Evolutionary conservation across 306 rosid species (phyloP), one percentile per base, ranked within the genome.

Genomic region (Fagus sylvatica): DNA sequence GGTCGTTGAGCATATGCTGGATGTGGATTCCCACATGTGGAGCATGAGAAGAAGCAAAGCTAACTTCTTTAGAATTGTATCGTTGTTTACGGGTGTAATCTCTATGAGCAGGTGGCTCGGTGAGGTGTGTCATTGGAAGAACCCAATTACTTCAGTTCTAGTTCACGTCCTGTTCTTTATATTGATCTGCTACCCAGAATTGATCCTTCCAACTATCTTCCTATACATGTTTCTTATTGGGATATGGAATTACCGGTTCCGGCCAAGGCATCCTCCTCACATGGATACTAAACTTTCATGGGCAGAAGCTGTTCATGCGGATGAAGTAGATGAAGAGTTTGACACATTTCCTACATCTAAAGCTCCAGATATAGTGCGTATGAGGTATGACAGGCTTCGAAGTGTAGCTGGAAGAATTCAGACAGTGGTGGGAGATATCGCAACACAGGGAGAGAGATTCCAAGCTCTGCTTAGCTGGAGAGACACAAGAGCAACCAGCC

Each of bases 21-120:
- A 93, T 73, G 98, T 93, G 2, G 98, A 91, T 55, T 93, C 98
- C 54, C 98, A 93, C 53, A 86, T 93, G 84, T 93, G 98, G 98
- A 90, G 98, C 78, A 79, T 90, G 82, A 88, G 98, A 81, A 88
- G 93, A 77, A 90, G 94, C 87, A 90, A 90, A 73, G 96, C 94
- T 10, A 93, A 93, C 76, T 93, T 93, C 80, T 93, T 89, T 48
- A 59, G 96, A 69, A 89, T 93, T 0, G 90, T 90, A 36, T 85
- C 94, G 0, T 65, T 90, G 3, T 91, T 93, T 61, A 88, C 94
- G 0, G 93, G 98, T 4, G 54, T 72, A 4, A 88, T 90, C 54
- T 86, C 96, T 1, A 84, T 86, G 82, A 82, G 87, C 72, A 85
- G 76, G 74, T 90, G 96, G 98, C 88, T 93, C 1, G 90, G 89